phyloP scores from a whole-genome alignment of 331 rosid species.

The Telfairia occidentalis region DNA sequence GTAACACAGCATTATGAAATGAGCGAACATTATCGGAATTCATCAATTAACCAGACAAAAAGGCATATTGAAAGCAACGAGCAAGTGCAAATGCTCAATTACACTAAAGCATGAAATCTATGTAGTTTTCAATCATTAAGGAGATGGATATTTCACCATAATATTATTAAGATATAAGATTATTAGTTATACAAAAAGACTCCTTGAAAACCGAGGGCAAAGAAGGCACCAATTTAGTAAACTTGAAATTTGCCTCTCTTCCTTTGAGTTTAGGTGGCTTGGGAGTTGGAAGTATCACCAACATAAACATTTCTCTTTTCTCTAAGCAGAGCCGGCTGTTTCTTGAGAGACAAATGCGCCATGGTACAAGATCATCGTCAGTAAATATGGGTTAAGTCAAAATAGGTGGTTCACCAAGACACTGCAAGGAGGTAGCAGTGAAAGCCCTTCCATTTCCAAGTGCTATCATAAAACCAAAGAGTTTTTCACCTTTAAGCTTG shows the following conservation, averaged over 20 bases:
- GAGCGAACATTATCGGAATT: constrained; percentile 6
- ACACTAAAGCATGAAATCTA: background rate
- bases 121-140: background rate
- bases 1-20: constrained; percentile 3
- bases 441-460: background rate
- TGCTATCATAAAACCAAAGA: background rate
- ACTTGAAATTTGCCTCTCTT: background rate
- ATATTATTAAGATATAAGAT: background rate
- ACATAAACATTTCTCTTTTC: background rate
- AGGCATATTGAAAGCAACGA: background rate
- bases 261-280: background rate
- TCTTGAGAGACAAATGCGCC: background rate
- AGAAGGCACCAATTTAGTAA: background rate
- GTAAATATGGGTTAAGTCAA: background rate
- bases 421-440: background rate
- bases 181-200: background rate
- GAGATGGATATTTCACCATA: constrained; percentile 7
- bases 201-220: background rate
- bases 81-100: background rate
- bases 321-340: background rate
- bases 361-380: background rate
- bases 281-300: background rate
- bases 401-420: background rate
- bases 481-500: background rate
- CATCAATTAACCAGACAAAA: background rate